Base-by-base conservation (phyloP, 345 rosid genomes). In the Odontarrhena argentea region DNA sequence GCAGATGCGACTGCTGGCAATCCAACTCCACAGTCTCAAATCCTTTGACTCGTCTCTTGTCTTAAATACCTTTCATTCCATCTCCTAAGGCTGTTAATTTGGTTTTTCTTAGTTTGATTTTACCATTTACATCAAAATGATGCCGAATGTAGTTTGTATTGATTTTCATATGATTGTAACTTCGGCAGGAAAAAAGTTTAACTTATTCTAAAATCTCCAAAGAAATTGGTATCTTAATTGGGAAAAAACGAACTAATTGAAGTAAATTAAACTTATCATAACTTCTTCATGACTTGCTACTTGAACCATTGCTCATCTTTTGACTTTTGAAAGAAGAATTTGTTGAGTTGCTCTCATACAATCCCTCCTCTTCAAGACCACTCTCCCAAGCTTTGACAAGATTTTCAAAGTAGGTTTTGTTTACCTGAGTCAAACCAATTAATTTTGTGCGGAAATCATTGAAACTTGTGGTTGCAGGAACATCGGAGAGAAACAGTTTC, bases 381-480 rank as follows among this genome's bases (percentile, higher is more conserved):
- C 81, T 90, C 82, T 90, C 92, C 62, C 87, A 73, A 8, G 92
- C 90, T 66, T 81, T 80, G 37, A 90, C 95, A 38, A 90, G 74
- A 79, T 87, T 90, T 79, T 87, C 92, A 3, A 90, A 90, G 69
- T 86, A 87, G 59, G 74, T 86, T 74, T 81, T 84, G 14, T 95
- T 90, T 44, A 82, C 95, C 59, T 9, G 15, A 57, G 95, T 90
- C 68, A 90, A 71, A 32, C 77, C 82, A 57, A 74, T 77, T 54
- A 90, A 46, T 76, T 87, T 90, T 1, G 70, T 73, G 22, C 83
- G 83, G 74, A 84, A 87, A 32, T 84, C 81, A 41, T 65, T 50
- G 53, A 90, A 87, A 32, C 66, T 70, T 57, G 71, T 61, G 13
- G 81, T 56, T 14, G 84, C 76, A 4, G 38, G 74, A 5, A 74